A percentile compares a stretch with the other conserved stretches of the same genome.
Evolutionary conservation across 768 basidiomycete genomes (phyloP).

Genomic region (Lactarius akahatsu): DNA sequence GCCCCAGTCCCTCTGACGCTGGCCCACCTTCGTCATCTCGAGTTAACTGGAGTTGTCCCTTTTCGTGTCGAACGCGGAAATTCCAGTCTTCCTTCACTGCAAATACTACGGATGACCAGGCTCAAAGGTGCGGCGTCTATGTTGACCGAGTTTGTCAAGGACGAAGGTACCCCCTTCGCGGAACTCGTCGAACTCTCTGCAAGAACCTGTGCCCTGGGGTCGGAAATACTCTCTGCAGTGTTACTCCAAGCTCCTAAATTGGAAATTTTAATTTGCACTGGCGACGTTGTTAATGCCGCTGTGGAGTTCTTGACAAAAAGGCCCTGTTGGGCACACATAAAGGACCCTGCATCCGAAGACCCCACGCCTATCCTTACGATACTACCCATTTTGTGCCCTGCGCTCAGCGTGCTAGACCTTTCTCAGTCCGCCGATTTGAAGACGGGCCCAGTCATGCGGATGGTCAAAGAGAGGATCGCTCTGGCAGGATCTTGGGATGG

Average conservation of each 20-base stretch:
- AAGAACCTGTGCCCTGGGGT: neutral
- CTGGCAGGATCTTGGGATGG: conserved; percentile 8
- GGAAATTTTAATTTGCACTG: no score
- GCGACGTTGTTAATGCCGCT: no score
- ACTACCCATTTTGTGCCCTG: conserved; percentile 26
- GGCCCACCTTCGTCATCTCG: conserved; percentile 24
- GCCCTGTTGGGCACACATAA: neutral
- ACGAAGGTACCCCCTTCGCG: conserved; percentile 15
- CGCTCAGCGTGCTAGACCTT: conserved; percentile 21
- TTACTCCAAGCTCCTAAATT: neutral
- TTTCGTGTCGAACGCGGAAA: neutral
- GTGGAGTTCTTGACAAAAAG: no score
- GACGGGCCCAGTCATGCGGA: conserved; percentile 26
- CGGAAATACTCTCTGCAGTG: neutral
- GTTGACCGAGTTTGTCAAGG: conserved; percentile 2
- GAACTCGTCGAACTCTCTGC: conserved; percentile 22
- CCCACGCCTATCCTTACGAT: neutral
- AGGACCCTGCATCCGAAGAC: neutral
- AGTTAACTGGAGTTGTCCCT: conserved; percentile 8
- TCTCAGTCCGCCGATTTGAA: conserved; percentile 18
- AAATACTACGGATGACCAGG: conserved; percentile 11
- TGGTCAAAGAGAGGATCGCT: conserved; percentile 22
- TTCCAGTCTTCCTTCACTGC: conserved; percentile 22
- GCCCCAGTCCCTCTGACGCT: conserved; percentile 2
- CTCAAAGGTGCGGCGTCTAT: neutral